Evolutionary conservation across 106 monocot species (phyloP), one percentile per base, ranked within the genome.

Genomic region (Apostasia ramifera): DNA sequence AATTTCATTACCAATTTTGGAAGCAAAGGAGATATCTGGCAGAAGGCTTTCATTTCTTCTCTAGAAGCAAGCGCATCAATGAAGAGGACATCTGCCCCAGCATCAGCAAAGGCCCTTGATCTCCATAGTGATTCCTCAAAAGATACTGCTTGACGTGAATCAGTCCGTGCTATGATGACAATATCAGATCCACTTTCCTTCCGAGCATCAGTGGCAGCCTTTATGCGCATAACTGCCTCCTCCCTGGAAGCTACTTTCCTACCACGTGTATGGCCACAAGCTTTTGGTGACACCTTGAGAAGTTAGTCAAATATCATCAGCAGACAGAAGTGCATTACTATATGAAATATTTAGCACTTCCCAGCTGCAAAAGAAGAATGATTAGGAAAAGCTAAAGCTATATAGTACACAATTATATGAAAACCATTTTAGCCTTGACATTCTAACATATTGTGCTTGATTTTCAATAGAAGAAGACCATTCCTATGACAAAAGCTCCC

Each of bases 251-350:
- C 97, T 50, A 98, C 97, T 76, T 85, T 92, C 73, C 97, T 81
- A 71, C 97, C 97, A n/a, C 61, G 82, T 53, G 97, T 98, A 80
- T 98, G 97, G 1, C 97, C 97, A 67, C 97, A 98, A 37, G 97
- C 97, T 92, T 98, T 97, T 72, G 97, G 97, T 69, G 92, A 75
- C 40, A 87, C 78, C 95, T 97, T 64, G 62, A 57, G 6, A 76
- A 75, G 26, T 26, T 26, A 26, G 26, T 26, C 26, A 26, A 26
- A 26, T 26, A 26, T 26, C 26, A 26, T 26, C 26, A 26, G 26
- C 26, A 26, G 26, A 26, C 26, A 26, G 26, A 26, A 26, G 26
- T 26, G 26, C 26, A 26, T 26, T 26, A 26, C 26, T 26, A 26
- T 26, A 26, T 26, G 26, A 26, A 26, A 26, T 26, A 26, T 26